Conservation (phyloP, 257 asterid species). For the Penstemon davidsonii region DNA sequence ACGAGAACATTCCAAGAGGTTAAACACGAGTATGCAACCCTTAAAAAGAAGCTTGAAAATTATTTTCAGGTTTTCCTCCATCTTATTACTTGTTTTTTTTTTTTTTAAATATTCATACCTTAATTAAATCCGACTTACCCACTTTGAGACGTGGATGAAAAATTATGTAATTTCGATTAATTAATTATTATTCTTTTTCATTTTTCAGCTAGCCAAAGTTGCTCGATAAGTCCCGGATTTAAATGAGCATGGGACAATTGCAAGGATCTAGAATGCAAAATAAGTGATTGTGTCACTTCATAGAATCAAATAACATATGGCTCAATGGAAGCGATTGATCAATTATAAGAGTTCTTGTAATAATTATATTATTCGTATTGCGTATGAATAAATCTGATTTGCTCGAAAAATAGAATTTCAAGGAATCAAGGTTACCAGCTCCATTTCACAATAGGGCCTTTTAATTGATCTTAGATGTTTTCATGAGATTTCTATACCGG, state of each 20-base stretch:
- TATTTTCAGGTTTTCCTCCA: conserved; percentile 58
- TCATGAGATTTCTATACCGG: not conserved
- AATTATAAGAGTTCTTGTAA: conserved; percentile 3
- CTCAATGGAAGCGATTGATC: conserved; percentile 9
- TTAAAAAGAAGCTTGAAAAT: conserved; percentile 60
- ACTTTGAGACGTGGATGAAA: too few relatives aligned
- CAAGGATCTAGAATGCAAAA: too few relatives aligned
- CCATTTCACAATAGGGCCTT: too few relatives aligned
- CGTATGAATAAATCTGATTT: not conserved
- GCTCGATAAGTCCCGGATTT: too few relatives aligned
- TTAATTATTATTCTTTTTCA: too few relatives aligned
- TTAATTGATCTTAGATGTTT: too few relatives aligned
- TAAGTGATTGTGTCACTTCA: not conserved
- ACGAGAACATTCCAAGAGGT: conserved; percentile 53
- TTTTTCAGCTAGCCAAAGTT: too few relatives aligned
- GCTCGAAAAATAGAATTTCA: not conserved
- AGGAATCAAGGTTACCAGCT: not conserved
- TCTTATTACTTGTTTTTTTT: too few relatives aligned
- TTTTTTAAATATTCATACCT: too few relatives aligned
- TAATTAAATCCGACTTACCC: too few relatives aligned
- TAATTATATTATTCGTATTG: not conserved
- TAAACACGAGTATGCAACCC: conserved; percentile 64
- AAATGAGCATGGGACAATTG: too few relatives aligned
- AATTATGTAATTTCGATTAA: too few relatives aligned
- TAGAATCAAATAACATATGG: conserved; percentile 19